phyloP scores from a whole-genome alignment of 2,329 filamentous ascomycete species.

The Penicillium sp. region DNA sequence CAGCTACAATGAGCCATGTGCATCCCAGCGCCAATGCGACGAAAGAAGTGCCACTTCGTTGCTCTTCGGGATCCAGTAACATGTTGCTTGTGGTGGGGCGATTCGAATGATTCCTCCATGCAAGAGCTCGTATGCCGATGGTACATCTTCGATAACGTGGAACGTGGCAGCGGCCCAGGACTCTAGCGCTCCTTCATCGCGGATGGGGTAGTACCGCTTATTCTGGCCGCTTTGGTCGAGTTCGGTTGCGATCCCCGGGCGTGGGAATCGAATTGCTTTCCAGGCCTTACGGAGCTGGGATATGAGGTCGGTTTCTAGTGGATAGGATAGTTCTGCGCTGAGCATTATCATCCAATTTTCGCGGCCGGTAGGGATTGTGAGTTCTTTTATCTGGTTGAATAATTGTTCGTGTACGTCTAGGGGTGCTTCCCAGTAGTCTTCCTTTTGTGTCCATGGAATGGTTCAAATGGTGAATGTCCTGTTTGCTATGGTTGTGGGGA shows the following conservation, averaged over 20 bases:
- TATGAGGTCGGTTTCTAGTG: neutral
- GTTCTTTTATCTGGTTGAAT: neutral
- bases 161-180: neutral
- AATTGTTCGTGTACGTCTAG: neutral
- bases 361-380: neutral
- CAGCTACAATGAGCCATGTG: neutral
- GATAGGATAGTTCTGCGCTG: neutral
- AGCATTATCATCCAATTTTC: neutral
- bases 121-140: neutral
- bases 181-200: neutral
- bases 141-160: neutral
- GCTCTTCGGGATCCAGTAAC: neutral
- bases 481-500: neutral
- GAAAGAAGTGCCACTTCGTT: neutral
- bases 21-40: neutral
- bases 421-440: neutral
- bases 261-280: neutral
- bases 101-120: neutral
- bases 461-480: neutral
- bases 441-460: neutral
- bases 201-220: neutral
- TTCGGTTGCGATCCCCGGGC: neutral
- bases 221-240: neutral
- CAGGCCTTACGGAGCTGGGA: neutral
- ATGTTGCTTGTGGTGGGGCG: neutral